Evolutionary conservation across 1,284 basidiomycete species (phyloP), one percentile per base, ranked within the genome.

Genomic region (Apiotrichum siamense): DNA sequence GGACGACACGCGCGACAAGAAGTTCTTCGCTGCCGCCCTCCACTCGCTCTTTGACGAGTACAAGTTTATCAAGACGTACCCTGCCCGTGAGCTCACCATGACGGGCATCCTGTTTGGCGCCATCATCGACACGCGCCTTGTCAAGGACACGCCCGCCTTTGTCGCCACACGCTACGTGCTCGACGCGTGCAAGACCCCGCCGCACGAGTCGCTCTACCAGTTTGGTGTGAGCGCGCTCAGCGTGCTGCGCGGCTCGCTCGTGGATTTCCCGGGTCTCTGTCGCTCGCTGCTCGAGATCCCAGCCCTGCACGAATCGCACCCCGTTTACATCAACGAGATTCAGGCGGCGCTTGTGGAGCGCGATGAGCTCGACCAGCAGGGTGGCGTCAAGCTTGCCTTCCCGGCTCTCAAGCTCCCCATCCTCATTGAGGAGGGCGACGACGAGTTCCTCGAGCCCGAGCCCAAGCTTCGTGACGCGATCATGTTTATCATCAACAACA

Each of bases 41-140:
- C 93, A 97, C 77, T 96, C 97, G 77, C 83, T 99, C 48, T 98
- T 99, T 75, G 96, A 98, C 82, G 96, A 99, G 78, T 97, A 97
- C 82, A 92, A 93, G 69, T 98, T 97, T 79, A 97, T 98, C 82
- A 90, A 96, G 70, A 87, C 88, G 46, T 91, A 99, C 67, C 96
- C 96, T 15, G 81, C 88, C 26, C 88, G 91, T 57, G 92, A 98
- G 76, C 81, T 98, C 42, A 84, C 86, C 39, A 92, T 98, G 84
- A 98, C 96, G 1, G 96, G 89, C 44, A 87, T 91, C 65, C 81
- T 99, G 31, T 98, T 98, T 64, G 96, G 96, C 37, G 92, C 91
- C 21, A 81, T 99, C 61, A 96, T 99, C 62, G 90, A 97, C 67
- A 84, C 87, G 66, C 84, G 91, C 64, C 82, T 99, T 36, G 86